Percentiles rank a stretch among this genome's conserved stretches.
Evolutionary conservation across 495 filamentous ascomycete genomes (phyloP).

Genomic region (Penicillium verhagenii): DNA sequence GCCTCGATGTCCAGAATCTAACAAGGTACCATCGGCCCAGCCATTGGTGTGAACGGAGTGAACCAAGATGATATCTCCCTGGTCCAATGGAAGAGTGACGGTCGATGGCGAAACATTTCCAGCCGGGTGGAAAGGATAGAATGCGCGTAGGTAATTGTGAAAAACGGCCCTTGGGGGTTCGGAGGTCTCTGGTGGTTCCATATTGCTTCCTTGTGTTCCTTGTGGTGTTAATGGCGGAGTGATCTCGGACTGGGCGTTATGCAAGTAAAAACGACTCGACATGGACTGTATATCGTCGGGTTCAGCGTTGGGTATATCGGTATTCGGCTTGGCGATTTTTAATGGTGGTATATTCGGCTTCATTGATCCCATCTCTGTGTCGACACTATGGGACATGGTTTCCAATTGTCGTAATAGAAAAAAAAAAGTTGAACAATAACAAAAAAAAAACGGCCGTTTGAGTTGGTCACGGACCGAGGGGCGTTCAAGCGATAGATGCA

Average conservation of each 20-base stretch:
- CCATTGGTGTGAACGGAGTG: conserved; percentile 98
- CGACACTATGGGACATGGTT: not conserved
- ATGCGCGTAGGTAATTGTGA: conserved; percentile 94
- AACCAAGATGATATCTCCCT: conserved; percentile 89
- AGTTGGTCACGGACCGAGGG: conserved; percentile 34
- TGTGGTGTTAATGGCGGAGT: conserved; percentile 75
- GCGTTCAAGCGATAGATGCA: conserved; percentile 31
- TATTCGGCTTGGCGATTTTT: conserved; percentile 63
- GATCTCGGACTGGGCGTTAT: conserved; percentile 47
- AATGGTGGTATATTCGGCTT: conserved; percentile 67
- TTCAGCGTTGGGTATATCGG: conserved; percentile 43
- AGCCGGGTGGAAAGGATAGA: conserved; percentile 85
- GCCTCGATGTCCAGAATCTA: conserved; percentile 83
- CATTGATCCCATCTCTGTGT: conserved; percentile 39
- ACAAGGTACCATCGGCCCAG: conserved; percentile 97
- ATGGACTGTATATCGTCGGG: conserved; percentile 13
- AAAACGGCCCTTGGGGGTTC: conserved; percentile 64
- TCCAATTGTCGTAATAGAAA: not conserved
- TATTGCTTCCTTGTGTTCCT: conserved; percentile 48
- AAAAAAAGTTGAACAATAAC: too few relatives aligned
- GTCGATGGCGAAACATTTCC: conserved; percentile 69
- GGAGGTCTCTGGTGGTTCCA: conserved; percentile 43
- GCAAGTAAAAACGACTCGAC: conserved; percentile 29
- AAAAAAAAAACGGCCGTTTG: conserved; percentile 19
- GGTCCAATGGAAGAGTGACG: conserved; percentile 82